Base-by-base conservation (phyloP, 2,329 filamentous ascomycete species). In the Keithomyces neogunnii region DNA sequence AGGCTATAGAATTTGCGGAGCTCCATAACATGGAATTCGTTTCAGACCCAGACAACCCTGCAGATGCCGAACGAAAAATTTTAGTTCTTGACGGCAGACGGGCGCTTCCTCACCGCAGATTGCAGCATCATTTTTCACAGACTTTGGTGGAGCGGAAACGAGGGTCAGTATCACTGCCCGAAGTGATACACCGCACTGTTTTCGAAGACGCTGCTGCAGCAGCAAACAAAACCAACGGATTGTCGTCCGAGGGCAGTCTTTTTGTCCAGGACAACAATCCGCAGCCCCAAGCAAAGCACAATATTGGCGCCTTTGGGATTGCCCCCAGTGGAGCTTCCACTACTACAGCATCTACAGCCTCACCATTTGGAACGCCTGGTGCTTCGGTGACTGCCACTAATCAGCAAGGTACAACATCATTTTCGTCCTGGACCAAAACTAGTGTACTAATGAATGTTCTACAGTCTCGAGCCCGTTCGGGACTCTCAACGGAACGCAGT, bases 1-100 rank as follows among this genome's bases (percentile, higher is more conserved):
- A 89, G 52, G 84, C 87, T 7, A 73, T 86, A 13, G 72, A 76
- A 1, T 84, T 89, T 64, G 81, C 81, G 0, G 74, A 80, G 57
- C 66, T 75, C n/a, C 78, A 83, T 52, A 73, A 73, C 7, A 68
- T 85, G 32, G 67, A 72, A 28, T 82, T 84, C 49, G 66, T 73
- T 1, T 55, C 64, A 33, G 64, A 66, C 31, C 61, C 63, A 6
- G 60, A 67, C 3, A 53, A 62, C 7, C 66, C 69, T 43, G 54
- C 66, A 58, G 57, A 75, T 57, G 51, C 66, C 54, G 57, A 65
- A 55, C 51, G 66, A 54, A 59, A 65, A 60, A 72, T 74, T 48
- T 60, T 80, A 5, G 62, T 77, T 8, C 62, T 79, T 19, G 70
- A 73, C 49, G 72, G 69, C 54, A 69, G 67, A 31, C 66, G 67